Evolutionary conservation across 1,139 yeast genomes (phyloP).

Genomic region (Yamadazyma atlantica): DNA sequence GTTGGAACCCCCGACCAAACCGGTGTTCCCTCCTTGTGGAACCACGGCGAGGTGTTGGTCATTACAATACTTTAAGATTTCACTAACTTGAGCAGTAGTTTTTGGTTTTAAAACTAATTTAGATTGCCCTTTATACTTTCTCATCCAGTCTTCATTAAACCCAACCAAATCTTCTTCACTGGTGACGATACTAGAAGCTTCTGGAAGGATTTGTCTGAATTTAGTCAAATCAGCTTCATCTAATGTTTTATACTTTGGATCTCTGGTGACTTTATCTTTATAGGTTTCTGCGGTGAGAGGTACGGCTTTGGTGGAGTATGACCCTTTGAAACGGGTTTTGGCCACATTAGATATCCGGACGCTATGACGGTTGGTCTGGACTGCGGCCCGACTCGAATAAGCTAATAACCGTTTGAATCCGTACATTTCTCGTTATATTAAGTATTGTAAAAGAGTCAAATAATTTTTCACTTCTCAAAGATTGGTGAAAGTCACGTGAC

Average conservation of each 20-base stretch:
- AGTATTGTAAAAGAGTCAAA: too few species aligned
- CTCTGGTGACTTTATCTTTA: conserved; percentile 51
- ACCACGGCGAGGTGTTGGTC: conserved; percentile 79
- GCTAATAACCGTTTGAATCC: neutral
- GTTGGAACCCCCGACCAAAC: conserved; percentile 91
- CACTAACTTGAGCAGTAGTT: conserved; percentile 73
- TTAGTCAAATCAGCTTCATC: conserved; percentile 56
- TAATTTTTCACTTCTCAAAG: neutral
- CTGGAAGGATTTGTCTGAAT: conserved; percentile 58
- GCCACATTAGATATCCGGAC: neutral
- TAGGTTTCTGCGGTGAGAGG: conserved; percentile 66
- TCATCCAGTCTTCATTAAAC: conserved; percentile 95
- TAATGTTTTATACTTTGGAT: conserved; percentile 45
- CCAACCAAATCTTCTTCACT: conserved; percentile 64
- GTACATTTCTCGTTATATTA: too few species aligned
- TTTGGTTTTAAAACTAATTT: conserved; percentile 82
- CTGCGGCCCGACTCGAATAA: neutral
- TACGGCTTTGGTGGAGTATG: conserved; percentile 40
- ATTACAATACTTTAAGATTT: conserved; percentile 80
- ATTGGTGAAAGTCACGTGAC: conserved; percentile 1
- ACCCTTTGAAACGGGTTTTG: neutral
- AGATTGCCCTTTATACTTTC: conserved; percentile 88
- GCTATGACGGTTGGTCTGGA: neutral
- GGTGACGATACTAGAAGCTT: conserved; percentile 46
- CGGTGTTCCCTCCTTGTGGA: conserved; percentile 98